Base-by-base conservation (phyloP, 495 filamentous ascomycete genomes). In the Tuber melanosporum region DNA sequence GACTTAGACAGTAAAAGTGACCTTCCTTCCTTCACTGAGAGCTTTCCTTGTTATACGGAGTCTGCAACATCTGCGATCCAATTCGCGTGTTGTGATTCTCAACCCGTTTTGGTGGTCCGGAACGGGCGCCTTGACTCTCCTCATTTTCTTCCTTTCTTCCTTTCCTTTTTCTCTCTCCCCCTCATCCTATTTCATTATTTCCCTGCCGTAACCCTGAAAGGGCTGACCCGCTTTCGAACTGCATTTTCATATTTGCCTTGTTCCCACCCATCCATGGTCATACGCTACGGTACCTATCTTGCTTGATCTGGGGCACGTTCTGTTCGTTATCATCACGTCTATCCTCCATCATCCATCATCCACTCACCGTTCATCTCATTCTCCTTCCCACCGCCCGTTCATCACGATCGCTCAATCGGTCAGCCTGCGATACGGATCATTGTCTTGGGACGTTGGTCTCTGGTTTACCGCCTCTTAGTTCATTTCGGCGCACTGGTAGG, bases 121-220 rank as follows among this genome's bases (percentile, higher is more conserved):
- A 66, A 36, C 10, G 26, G 17, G 17, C 57, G 57, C 57, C 57
- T 66, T 66, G 57, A 66, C 26, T 17, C 57, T 66, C 57, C 57
- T 36, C 57, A 15, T 8, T 36, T 66, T 36, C 6, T 22, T 3
- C n/a, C 9, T 57, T 36, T n/a, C 36, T 66, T 62, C 20, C n/a
- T 32, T 32, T 32, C n/a, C 32, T 7, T 17, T 32, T 17, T 66
- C 17, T 15, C 26, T 26, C 15, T 66, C 57, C 57, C 26, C 57
- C 57, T 66, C 57, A 66, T 66, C 57, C 57, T 36, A 66, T 66
- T 66, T 7, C 57, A 66, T 36, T 26, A 66, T 66, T 66, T 66
- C 57, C 57, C 57, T 66, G 57, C 57, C 57, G 57, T 32, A 17
- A 32, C 57, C 0, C 26, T 66, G 57, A 26, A 66, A 36, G 32